Evolutionary conservation across 2,329 filamentous ascomycete species (phyloP), one percentile per base, ranked within the genome.

Genomic region (Aspergillus fumigatiaffinis): DNA sequence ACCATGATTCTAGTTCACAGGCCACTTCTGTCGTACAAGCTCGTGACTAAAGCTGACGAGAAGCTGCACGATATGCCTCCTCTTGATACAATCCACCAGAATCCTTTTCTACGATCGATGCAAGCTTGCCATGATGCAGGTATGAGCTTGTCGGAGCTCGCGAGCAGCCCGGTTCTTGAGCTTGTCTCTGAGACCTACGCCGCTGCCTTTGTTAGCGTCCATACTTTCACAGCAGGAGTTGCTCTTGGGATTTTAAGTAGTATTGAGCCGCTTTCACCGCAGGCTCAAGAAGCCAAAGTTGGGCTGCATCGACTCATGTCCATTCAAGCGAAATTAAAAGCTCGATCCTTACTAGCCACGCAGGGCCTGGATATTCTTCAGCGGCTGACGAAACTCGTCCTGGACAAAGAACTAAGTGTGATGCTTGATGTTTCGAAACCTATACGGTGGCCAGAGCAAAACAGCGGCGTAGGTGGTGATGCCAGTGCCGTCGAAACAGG

Each of bases 1-100:
- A 63, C 71, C 0, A 67, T 59, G 6, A 76, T 76, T 0, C 50
- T 76, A 0, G 54, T 71, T 0, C 61, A 75, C 50, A 59, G 66
- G 12, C 65, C 64, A 10, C 53, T 71, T 6, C 60, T 70, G 0
- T 58, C 67, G 1, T 70, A 63, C 52, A 63, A 61, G 47, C 49
- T 56, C 1, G 54, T 53, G 1, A 50, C 26, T 9, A 41, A n/a
- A 2, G 14, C 28, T 25, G 9, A 42, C 9, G 26, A 3, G 35
- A 14, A 29, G 4, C 21, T 25, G 14, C 35, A 50, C 4, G 14
- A 52, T 7, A 7, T 12, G 28, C 3, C 46, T 21, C 8, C 1
- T 28, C 3, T 49, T 10, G 23, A 29, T 4, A 14, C 35, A 1
- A n/a, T 21, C 3, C 25, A 6, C n/a, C 20, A 12, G 3, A 44